A percentile compares a stretch with the other conserved stretches of the same genome.
These are phyloP conservation scores for Auriscalpium orientale DNA, from an alignment of 768 basidiomycete genomes.

Conservation along the genomic window DNA sequence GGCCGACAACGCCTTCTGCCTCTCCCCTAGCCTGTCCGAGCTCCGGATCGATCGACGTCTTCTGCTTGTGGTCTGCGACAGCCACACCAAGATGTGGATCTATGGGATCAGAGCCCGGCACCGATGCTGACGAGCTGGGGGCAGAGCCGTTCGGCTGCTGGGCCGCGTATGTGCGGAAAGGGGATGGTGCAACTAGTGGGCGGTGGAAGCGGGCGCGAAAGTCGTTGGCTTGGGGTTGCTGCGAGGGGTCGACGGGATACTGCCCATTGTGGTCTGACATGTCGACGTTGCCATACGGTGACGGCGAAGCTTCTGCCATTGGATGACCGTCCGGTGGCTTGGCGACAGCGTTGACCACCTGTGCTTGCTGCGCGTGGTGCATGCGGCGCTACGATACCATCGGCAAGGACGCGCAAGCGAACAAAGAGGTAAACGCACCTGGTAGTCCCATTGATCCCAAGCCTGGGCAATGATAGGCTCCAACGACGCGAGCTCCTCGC, in stretches of 20 bases:
- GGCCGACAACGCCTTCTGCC: conserved; percentile 25
- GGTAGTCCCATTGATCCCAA: conserved; percentile 83
- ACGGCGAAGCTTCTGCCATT: conserved; percentile 16
- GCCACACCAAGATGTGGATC: conserved; percentile 15
- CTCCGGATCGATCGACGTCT: conserved; percentile 21
- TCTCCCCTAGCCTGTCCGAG: conserved; percentile 28
- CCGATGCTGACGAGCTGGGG: conserved; percentile 3
- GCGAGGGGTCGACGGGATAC: conserved; percentile 16
- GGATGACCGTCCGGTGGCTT: conserved; percentile 23
- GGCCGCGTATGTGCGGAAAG: conserved; percentile 35
- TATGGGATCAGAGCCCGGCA: conserved; percentile 11
- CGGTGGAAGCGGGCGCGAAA: conserved; percentile 64
- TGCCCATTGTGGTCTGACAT: conserved; percentile 7
- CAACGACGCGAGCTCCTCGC: conserved; percentile 70
- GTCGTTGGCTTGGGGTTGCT: conserved; percentile 34
- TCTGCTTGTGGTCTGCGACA: neutral
- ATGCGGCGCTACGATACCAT: conserved; percentile 32
- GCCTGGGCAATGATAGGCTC: conserved; percentile 78
- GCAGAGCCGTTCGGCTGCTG: conserved; percentile 10
- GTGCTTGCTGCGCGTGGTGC: conserved; percentile 34
- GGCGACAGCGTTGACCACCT: conserved; percentile 13
- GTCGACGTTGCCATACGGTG: conserved; percentile 11
- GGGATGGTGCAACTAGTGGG: conserved; percentile 50
- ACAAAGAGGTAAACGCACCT: conserved; percentile 37
- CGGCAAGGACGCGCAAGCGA: conserved; percentile 1